phyloP scores from a whole-genome alignment of 257 asterid species.

The Buddleja alternifolia region DNA sequence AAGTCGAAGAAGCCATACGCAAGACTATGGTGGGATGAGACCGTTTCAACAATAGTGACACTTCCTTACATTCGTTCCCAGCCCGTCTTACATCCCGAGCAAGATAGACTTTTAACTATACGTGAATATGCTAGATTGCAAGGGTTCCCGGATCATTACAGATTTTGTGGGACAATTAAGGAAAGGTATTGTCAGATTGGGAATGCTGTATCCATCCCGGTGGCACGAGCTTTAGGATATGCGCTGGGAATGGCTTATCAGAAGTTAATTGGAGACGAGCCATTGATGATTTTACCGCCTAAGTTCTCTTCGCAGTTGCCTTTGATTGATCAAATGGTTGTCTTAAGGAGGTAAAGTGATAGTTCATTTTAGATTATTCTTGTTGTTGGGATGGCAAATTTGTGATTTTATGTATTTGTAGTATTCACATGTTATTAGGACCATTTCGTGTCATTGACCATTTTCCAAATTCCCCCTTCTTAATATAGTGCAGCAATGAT shows the following conservation, averaged over 20 bases:
- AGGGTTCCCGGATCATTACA: conserved; percentile 87
- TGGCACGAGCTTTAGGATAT: conserved; percentile 72
- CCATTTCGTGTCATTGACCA: conserved; percentile 2
- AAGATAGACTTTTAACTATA: conserved; percentile 72
- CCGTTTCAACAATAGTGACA: conserved; percentile 75
- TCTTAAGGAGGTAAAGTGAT: conserved; percentile 22
- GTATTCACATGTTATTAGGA: conserved; percentile 3
- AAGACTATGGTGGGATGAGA: conserved; percentile 97
- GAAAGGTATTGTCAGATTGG: conserved; percentile 84
- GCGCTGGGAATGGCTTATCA: conserved; percentile 73
- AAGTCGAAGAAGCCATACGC: conserved; percentile 74
- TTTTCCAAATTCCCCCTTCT: too few relatives aligned
- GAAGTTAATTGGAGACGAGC: conserved; percentile 59
- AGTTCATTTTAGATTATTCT: conserved; percentile 8
- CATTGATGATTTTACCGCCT: conserved; percentile 60
- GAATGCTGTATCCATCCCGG: conserved; percentile 83
- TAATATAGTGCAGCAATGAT: too few relatives aligned
- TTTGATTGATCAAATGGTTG: conserved; percentile 34
- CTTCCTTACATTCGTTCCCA: conserved; percentile 52
- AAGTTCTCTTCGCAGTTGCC: conserved; percentile 51
- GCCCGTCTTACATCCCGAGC: conserved; percentile 83
- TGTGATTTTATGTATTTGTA: background rate
- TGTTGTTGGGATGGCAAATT: background rate
- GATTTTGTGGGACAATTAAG: conserved; percentile 63
- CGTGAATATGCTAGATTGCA: conserved; percentile 86